Evolutionary conservation across 768 basidiomycete species (phyloP).

Genomic region (Lentinula lateritia): DNA sequence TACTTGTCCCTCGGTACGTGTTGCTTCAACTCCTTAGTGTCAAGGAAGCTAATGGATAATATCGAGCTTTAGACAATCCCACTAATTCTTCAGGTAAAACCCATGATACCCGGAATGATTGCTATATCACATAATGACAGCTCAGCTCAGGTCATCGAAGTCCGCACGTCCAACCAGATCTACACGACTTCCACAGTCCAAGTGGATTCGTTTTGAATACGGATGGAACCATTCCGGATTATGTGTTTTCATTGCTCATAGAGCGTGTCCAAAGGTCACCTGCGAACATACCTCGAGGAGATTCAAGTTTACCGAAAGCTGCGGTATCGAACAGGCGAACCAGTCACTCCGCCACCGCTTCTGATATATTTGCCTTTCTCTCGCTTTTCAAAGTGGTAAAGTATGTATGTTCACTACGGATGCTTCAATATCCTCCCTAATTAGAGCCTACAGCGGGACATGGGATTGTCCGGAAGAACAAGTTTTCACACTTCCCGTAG

Average conservation of each 20-base stretch:
- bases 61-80: slow-evolving; percentile 66
- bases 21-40: background rate
- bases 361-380: slow-evolving; percentile 45
- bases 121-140: slow-evolving; percentile 76
- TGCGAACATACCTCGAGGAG: slow-evolving; percentile 39
- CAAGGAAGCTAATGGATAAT: slow-evolving; percentile 1
- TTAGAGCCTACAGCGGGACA: slow-evolving; percentile 27
- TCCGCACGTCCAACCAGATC: slow-evolving; percentile 44
- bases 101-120: slow-evolving; percentile 68
- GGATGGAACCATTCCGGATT: slow-evolving; percentile 74
- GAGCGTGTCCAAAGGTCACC: slow-evolving; percentile 68
- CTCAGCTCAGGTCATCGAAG: slow-evolving; percentile 57
- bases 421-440: slow-evolving; percentile 33
- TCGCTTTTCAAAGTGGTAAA: slow-evolving; percentile 81
- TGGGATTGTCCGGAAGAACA: slow-evolving; percentile 53
- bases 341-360: slow-evolving; percentile 17
- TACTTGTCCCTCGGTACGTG: slow-evolving; percentile 73
- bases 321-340: slow-evolving; percentile 14
- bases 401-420: slow-evolving; percentile 64
- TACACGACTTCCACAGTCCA: slow-evolving; percentile 64
- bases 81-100: slow-evolving; percentile 65
- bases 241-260: slow-evolving; percentile 71
- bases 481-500: slow-evolving; percentile 64
- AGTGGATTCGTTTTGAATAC: slow-evolving; percentile 83
- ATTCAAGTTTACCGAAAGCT: slow-evolving; percentile 21